Evolutionary conservation across 371 early-diverging fungal species (phyloP), one percentile per base, ranked within the genome.

Genomic region (Mortierella sp.): DNA sequence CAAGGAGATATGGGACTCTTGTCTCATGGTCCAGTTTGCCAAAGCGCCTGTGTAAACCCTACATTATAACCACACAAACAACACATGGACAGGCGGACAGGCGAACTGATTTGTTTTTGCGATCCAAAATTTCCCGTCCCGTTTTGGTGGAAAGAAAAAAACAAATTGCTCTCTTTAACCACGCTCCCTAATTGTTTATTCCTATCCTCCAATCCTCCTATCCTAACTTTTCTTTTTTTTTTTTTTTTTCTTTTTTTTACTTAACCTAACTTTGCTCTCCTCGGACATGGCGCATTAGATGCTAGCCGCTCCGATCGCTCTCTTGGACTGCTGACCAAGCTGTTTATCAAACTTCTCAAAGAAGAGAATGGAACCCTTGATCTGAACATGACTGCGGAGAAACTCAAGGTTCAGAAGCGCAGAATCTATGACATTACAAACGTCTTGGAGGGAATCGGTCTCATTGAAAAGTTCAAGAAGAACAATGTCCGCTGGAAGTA

Each of bases 401-500:
- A 88, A 50, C 88, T 96, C 32, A 86, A 89, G 10, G 95, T 95
- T 22, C 91, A 92, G 74, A 96, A 96, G 79, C 88, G 96, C 75
- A 87, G 96, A 48, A 93, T 96, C 48, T 96, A 96, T 74, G 96
- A 96, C 72, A 95, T 96, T 61, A 95, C 95, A 62, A 95, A 95
- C 75, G 94, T 95, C 15, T 84, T 96, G 50, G 95, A 96, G 84
- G 95, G 95, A 19, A 89, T 96, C 62, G 88, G 89, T 8, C 84
- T 93, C 48, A 89, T 95, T 70, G 92, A 93, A 65, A 96, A 95
- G 75, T 91, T 91, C 78, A 87, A 92, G 43, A 87, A 92, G 43
- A 96, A 95, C 79, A 93, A 90, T 86, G 94, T 94, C 65, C 88
- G 90, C 63, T 95, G 95, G 94, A 94, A 89, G 92, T 92, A 87